phyloP scores from a whole-genome alignment of 1,139 yeast species.

The Suhomyces panamericanus region DNA sequence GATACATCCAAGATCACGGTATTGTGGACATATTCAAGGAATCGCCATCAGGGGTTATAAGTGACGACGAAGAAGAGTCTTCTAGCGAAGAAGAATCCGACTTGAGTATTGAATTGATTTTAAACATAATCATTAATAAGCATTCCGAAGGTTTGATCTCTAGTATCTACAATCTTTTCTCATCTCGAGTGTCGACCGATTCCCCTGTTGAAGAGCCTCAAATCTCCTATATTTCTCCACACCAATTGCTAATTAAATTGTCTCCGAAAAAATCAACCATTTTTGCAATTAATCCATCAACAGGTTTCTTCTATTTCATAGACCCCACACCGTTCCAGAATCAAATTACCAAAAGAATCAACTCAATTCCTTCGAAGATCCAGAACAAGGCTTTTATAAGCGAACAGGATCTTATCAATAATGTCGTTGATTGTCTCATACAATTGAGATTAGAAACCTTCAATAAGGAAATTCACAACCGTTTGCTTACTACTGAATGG shows the following conservation, averaged over 20 bases:
- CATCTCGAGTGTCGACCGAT: background rate
- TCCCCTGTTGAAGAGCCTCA: slow-evolving; percentile 4
- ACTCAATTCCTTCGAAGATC: slow-evolving; percentile 24
- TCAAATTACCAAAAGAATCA: slow-evolving; percentile 36
- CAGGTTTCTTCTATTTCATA: slow-evolving; percentile 45
- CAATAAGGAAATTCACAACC: slow-evolving; percentile 50
- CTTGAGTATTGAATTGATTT: slow-evolving; percentile 37
- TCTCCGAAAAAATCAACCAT: slow-evolving; percentile 38
- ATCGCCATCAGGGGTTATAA: background rate
- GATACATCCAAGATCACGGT: slow-evolving; percentile 26
- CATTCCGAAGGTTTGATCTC: slow-evolving; percentile 40
- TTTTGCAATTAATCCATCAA: slow-evolving; percentile 47
- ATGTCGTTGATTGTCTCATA: slow-evolving; percentile 39
- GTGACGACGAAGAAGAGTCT: slow-evolving; percentile 8
- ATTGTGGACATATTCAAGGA: slow-evolving; percentile 17
- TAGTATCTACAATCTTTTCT: slow-evolving; percentile 20
- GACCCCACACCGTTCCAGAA: slow-evolving; percentile 46
- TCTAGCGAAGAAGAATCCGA: slow-evolving; percentile 26
- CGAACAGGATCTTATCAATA: slow-evolving; percentile 35
- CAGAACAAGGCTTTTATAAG: slow-evolving; percentile 24
- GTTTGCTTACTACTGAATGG: slow-evolving; percentile 69
- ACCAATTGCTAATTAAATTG: slow-evolving; percentile 38
- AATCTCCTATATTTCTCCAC: slow-evolving; percentile 30
- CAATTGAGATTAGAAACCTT: slow-evolving; percentile 56
- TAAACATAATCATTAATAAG: slow-evolving; percentile 37